These are phyloP conservation scores for Russula griseocarnosa DNA, from an alignment of 768 basidiomycete genomes.

Conservation along the genomic window DNA sequence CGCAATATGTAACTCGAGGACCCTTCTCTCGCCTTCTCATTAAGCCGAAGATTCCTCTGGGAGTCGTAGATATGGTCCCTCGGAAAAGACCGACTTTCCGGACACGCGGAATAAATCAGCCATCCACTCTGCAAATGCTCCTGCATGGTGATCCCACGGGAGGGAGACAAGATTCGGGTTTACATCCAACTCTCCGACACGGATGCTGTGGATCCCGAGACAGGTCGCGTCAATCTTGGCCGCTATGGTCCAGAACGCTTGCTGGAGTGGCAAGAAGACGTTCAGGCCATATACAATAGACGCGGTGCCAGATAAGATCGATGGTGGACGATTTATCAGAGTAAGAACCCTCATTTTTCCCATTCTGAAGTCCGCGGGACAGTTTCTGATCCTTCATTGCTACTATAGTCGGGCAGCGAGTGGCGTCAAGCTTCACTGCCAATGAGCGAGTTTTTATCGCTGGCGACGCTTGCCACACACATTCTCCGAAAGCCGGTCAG, in stretches of 20 bases:
- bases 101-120: conserved; percentile 48
- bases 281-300: conserved; percentile 41
- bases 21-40: background rate
- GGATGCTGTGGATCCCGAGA: conserved; percentile 37
- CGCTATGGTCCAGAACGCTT: conserved; percentile 40
- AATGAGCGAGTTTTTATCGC: conserved; percentile 53
- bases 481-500: conserved; percentile 42
- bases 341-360: conserved; percentile 32
- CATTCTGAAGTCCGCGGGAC: conserved; percentile 31
- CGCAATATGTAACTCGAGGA: background rate
- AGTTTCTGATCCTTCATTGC: background rate
- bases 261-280: conserved; percentile 42
- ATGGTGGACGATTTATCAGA: conserved; percentile 53
- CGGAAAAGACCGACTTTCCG: conserved; percentile 46
- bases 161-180: conserved; percentile 45
- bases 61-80: conserved; percentile 62
- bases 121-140: conserved; percentile 49
- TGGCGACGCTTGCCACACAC: conserved; percentile 51
- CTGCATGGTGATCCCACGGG: conserved; percentile 51
- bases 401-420: conserved; percentile 54
- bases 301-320: conserved; percentile 34
- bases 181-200: conserved; percentile 49
- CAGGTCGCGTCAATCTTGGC: conserved; percentile 42
- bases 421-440: conserved; percentile 48
- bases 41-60: conserved; percentile 58